These are phyloP conservation scores for Entomophthora muscae DNA, from an alignment of 371 early-diverging fungal genomes.

Conservation along the genomic window DNA sequence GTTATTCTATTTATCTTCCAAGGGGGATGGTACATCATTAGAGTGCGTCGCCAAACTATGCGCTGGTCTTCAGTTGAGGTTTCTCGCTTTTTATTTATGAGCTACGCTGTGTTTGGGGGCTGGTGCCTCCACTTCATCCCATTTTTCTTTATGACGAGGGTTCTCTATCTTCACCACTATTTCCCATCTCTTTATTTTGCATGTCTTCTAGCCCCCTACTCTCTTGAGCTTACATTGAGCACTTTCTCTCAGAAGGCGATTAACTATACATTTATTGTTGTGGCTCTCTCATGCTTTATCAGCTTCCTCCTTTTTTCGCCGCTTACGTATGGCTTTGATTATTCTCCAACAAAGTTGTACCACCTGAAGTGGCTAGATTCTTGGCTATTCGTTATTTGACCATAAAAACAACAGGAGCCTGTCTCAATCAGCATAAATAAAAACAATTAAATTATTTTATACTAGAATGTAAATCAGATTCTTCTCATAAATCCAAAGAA, in stretches of 20 bases:
- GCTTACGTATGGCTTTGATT: slow-evolving; percentile 13
- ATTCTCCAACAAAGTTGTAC: background rate
- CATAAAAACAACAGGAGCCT: too few species aligned
- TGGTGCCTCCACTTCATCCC: slow-evolving; percentile 95
- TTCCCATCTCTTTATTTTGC: slow-evolving; percentile 95
- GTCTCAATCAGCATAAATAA: too few species aligned
- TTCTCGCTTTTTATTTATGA: slow-evolving; percentile 45
- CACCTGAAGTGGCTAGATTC: background rate
- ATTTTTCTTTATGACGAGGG: slow-evolving; percentile 94
- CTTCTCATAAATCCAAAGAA: too few species aligned
- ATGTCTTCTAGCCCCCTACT: background rate
- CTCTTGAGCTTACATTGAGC: background rate
- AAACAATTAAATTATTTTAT: too few species aligned
- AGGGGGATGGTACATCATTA: slow-evolving; percentile 31
- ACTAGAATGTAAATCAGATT: too few species aligned
- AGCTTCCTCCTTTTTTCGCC: slow-evolving; percentile 11
- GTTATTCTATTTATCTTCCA: slow-evolving; percentile 29
- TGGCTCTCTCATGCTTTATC: background rate
- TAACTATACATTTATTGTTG: background rate
- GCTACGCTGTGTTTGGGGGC: slow-evolving; percentile 61
- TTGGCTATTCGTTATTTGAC: too few species aligned
- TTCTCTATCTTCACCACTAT: slow-evolving; percentile 96
- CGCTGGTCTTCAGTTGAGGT: slow-evolving; percentile 23
- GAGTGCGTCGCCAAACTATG: slow-evolving; percentile 41
- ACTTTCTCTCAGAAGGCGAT: background rate